phyloP scores from a whole-genome alignment of 768 basidiomycete species.

The Lactifluus echinatus region DNA sequence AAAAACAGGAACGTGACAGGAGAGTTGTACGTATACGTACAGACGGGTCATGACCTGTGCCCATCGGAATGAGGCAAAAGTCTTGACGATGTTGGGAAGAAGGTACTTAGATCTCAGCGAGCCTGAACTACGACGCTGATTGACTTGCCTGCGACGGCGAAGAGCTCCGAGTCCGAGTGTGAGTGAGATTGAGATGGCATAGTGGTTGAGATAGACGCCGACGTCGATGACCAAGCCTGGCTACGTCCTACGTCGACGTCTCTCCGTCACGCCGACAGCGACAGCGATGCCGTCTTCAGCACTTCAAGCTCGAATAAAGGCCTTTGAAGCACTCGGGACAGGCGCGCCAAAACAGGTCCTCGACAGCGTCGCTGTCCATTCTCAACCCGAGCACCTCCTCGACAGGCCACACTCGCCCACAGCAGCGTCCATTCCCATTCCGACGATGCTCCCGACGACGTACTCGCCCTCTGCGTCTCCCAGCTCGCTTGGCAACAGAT shows the following conservation, averaged over 20 bases:
- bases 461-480: slow-evolving; percentile 17
- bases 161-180: slow-evolving; percentile 38
- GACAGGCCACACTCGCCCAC: slow-evolving; percentile 15
- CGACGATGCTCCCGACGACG: slow-evolving; percentile 8
- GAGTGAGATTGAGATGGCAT: slow-evolving; percentile 30
- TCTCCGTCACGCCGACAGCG: no score
- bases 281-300: slow-evolving; percentile 15
- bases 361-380: slow-evolving; percentile 8
- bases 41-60: slow-evolving; percentile 56
- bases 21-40: slow-evolving; percentile 31
- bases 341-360: slow-evolving; percentile 15
- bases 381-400: slow-evolving; percentile 17
- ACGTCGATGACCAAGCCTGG: neutral
- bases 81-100: slow-evolving; percentile 36
- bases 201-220: neutral
- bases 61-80: slow-evolving; percentile 85
- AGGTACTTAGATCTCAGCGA: neutral
- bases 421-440: slow-evolving; percentile 10
- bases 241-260: no score
- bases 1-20: neutral
- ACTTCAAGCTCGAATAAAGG: slow-evolving; percentile 19
- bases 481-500: slow-evolving; percentile 24
- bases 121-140: no score
- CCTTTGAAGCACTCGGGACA: slow-evolving; percentile 17
- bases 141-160: slow-evolving; percentile 62